phyloP scores from a whole-genome alignment of 1,284 basidiomycete genomes.

The Takashimella koratensis region DNA sequence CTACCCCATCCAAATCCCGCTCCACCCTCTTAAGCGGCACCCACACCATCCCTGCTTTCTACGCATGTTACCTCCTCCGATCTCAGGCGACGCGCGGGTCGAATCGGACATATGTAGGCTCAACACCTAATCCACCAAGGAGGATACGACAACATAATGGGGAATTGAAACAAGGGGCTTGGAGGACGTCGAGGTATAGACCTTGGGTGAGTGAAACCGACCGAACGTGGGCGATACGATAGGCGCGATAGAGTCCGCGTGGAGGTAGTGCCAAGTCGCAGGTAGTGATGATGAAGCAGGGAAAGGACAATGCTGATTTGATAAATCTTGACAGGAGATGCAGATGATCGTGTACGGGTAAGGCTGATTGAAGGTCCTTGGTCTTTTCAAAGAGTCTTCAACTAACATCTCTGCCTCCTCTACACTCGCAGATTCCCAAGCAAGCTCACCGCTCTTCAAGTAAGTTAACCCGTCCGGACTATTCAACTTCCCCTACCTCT shows the following conservation, averaged over 20 bases:
- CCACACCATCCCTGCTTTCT: slow-evolving; percentile 71
- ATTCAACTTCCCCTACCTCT: too few species aligned
- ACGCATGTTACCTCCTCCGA: slow-evolving; percentile 82
- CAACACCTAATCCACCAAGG: slow-evolving; percentile 73
- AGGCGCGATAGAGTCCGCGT: too few species aligned
- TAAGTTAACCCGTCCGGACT: too few species aligned
- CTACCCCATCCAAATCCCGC: slow-evolving; percentile 15
- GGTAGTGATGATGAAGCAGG: too few species aligned
- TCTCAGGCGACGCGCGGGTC: slow-evolving; percentile 59
- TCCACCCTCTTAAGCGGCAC: slow-evolving; percentile 51
- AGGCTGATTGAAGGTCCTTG: slow-evolving; percentile 1
- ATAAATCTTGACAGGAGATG: slow-evolving; percentile 57
- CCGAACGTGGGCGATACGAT: too few species aligned
- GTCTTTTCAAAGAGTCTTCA: background rate
- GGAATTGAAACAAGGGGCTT: slow-evolving; percentile 68
- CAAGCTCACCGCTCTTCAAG: slow-evolving; percentile 67
- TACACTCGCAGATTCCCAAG: slow-evolving; percentile 70
- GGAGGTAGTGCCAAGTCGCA: too few species aligned
- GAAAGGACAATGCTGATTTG: too few species aligned
- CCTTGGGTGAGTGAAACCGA: slow-evolving; percentile 77
- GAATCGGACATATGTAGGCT: slow-evolving; percentile 63
- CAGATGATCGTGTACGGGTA: slow-evolving; percentile 74
- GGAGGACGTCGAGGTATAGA: slow-evolving; percentile 64
- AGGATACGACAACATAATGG: slow-evolving; percentile 84
- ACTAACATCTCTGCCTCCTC: too few species aligned